These are phyloP conservation scores for Huntiella omanensis DNA, from an alignment of 2,329 filamentous ascomycete genomes.

Conservation along the genomic window DNA sequence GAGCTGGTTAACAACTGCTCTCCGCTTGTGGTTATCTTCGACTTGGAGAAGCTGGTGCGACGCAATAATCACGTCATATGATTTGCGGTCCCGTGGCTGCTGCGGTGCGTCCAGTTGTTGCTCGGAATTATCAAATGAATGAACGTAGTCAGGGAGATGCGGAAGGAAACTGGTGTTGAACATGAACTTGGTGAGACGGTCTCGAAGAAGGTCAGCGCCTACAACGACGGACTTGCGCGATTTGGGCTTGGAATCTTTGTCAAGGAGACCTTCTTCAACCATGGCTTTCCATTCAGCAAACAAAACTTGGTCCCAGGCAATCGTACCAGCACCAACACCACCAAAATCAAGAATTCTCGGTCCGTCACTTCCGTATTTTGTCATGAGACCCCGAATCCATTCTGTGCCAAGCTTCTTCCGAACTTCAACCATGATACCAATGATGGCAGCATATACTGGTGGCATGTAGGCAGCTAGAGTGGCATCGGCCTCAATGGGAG, in stretches of 20 bases:
- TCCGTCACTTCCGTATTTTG: slow-evolving; percentile 33
- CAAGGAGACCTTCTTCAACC: slow-evolving; percentile 25
- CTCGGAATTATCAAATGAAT: slow-evolving; percentile 39
- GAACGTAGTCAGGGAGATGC: slow-evolving; percentile 70
- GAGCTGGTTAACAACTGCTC: slow-evolving; percentile 65
- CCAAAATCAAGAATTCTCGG: slow-evolving; percentile 57
- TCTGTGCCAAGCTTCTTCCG: slow-evolving; percentile 50
- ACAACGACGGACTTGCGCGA: slow-evolving; percentile 69
- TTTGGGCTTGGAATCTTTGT: slow-evolving; percentile 25
- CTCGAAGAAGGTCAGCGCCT: slow-evolving; percentile 54
- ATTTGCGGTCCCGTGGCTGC: slow-evolving; percentile 44
- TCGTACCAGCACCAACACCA: slow-evolving; percentile 50
- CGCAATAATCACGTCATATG: slow-evolving; percentile 77
- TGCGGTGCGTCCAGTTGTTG: slow-evolving; percentile 39
- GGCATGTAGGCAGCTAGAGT: slow-evolving; percentile 54
- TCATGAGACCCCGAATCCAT: slow-evolving; percentile 49
- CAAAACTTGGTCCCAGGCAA: slow-evolving; percentile 62
- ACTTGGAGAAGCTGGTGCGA: slow-evolving; percentile 65
- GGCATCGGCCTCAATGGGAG: slow-evolving; percentile 54
- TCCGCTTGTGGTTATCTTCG: slow-evolving; percentile 57
- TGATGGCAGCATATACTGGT: slow-evolving; percentile 48
- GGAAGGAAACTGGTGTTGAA: slow-evolving; percentile 86
- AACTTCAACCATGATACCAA: slow-evolving; percentile 52
- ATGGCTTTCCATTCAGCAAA: slow-evolving; percentile 65
- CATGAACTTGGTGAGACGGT: slow-evolving; percentile 57